Evolutionary conservation across 805 yeast genomes (phyloP).

Genomic region (Yamadazyma nakazawae): DNA sequence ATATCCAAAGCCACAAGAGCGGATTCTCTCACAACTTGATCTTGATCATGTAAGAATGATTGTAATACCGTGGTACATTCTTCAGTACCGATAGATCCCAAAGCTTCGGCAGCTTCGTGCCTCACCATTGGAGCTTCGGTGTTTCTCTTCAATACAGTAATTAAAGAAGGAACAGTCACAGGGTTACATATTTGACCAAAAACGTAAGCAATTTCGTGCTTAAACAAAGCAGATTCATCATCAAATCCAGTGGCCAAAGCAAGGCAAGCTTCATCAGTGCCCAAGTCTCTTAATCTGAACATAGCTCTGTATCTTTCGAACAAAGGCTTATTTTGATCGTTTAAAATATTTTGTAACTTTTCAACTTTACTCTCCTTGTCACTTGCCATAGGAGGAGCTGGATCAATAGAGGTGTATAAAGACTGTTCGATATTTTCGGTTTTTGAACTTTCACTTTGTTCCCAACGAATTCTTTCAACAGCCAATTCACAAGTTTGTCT

Average conservation of each 20-base stretch:
- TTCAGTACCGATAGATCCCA: constrained; percentile 94
- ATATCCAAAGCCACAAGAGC: constrained; percentile 97
- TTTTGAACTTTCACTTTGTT: constrained; percentile 61
- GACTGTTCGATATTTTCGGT: constrained; percentile 72
- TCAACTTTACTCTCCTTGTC: constrained; percentile 52
- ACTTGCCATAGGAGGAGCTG: constrained; percentile 95
- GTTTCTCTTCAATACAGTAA: constrained; percentile 73
- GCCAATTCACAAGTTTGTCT: constrained; percentile 98
- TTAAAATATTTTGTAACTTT: constrained; percentile 64
- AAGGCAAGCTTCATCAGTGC: constrained; percentile 85
- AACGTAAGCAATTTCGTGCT: constrained; percentile 97
- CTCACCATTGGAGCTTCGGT: constrained; percentile 97
- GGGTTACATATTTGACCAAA: constrained; percentile 97
- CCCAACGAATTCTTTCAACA: constrained; percentile 92
- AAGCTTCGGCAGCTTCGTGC: constrained; percentile 99
- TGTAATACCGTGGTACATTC: constrained; percentile 88
- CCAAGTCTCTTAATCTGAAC: constrained; percentile 96
- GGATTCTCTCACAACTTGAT: constrained; percentile 90
- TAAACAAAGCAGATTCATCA: constrained; percentile 90
- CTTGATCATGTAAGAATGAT: constrained; percentile 74
- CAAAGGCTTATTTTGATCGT: constrained; percentile 72
- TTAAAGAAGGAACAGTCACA: constrained; percentile 81
- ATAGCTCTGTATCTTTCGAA: constrained; percentile 97
- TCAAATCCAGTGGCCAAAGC: constrained; percentile 89
- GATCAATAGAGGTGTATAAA: constrained; percentile 85